Evolutionary conservation across 1,284 basidiomycete genomes (phyloP).

Genomic region (Melanopsichium pennsylvanicum): DNA sequence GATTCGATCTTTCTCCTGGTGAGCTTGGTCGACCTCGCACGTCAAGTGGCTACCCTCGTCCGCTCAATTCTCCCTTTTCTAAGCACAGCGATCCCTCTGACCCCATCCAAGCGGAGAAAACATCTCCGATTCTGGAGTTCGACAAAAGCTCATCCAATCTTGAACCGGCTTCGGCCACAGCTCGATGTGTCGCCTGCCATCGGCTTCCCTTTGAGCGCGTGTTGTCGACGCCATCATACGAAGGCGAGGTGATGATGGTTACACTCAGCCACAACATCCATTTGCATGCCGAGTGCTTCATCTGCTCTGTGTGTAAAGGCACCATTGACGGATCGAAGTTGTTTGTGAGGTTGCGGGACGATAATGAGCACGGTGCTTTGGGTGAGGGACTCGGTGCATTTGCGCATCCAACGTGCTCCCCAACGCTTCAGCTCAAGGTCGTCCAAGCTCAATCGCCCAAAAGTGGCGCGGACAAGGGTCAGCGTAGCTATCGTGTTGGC

Average conservation of each 20-base stretch:
- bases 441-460: too few relatives aligned
- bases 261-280: constrained; percentile 20
- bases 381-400: constrained; percentile 6
- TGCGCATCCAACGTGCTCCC: constrained; percentile 32
- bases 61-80: constrained; percentile 12
- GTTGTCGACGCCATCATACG: background rate
- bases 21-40: constrained; percentile 9
- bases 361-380: background rate
- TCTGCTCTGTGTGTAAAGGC: constrained; percentile 34
- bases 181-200: constrained; percentile 30
- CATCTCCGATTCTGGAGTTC: background rate
- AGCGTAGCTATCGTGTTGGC: constrained; percentile 8
- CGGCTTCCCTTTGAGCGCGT: constrained; percentile 45
- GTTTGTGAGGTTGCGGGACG: constrained; percentile 31
- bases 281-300: constrained; percentile 53
- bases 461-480: too few relatives aligned
- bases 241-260: constrained; percentile 43
- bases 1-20: background rate
- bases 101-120: constrained; percentile 11
- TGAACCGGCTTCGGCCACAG: constrained; percentile 13
- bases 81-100: constrained; percentile 1
- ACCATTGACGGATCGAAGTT: constrained; percentile 36
- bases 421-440: constrained; percentile 8
- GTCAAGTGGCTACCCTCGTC: constrained; percentile 24
- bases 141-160: background rate